phyloP scores from a whole-genome alignment of 179 eudicot genomes.

The Drosera spatulata region DNA sequence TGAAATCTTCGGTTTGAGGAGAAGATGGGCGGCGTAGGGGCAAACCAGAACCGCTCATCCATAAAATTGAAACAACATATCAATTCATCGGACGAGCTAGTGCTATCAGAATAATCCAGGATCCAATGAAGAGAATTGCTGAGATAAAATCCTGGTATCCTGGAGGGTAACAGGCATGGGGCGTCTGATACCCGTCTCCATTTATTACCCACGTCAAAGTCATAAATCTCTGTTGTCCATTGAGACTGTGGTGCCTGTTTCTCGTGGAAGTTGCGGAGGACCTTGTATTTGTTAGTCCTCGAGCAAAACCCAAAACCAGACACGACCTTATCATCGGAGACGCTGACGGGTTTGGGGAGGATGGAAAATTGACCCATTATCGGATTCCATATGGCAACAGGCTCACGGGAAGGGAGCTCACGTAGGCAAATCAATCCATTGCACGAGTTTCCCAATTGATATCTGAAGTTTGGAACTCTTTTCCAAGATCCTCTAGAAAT shows the following conservation, averaged over 20 bases:
- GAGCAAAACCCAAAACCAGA: constrained; percentile 27
- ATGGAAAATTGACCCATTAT: constrained; percentile 20
- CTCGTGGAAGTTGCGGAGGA: constrained; percentile 20
- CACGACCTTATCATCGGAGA: constrained; percentile 11
- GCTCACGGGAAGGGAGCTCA: constrained; percentile 14
- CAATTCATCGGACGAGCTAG: constrained; percentile 1
- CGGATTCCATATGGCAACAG: constrained; percentile 31
- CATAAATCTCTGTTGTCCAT: constrained; percentile 19
- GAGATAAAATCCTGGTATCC: constrained; percentile 17
- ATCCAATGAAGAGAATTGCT: constrained; percentile 33
- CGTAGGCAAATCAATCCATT: constrained; percentile 35
- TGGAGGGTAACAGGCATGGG: constrained; percentile 17
- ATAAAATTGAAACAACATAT: constrained; percentile 36
- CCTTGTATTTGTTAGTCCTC: constrained; percentile 19
- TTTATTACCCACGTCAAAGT: constrained; percentile 15
- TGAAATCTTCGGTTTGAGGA: constrained; percentile 1
- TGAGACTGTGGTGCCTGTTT: background rate
- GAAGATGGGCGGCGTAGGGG: constrained; percentile 18
- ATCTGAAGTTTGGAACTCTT: constrained; percentile 4
- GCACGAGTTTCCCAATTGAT: constrained; percentile 27
- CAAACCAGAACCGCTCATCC: constrained; percentile 17
- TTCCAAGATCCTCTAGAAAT: background rate
- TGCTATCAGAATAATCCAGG: constrained; percentile 6
- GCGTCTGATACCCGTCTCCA: constrained; percentile 32
- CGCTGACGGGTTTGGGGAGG: constrained; percentile 18